Evolutionary conservation across 148 eudicot species (phyloP), one percentile per base, ranked within the genome.

Genomic region (Amaranthus cruentus): DNA sequence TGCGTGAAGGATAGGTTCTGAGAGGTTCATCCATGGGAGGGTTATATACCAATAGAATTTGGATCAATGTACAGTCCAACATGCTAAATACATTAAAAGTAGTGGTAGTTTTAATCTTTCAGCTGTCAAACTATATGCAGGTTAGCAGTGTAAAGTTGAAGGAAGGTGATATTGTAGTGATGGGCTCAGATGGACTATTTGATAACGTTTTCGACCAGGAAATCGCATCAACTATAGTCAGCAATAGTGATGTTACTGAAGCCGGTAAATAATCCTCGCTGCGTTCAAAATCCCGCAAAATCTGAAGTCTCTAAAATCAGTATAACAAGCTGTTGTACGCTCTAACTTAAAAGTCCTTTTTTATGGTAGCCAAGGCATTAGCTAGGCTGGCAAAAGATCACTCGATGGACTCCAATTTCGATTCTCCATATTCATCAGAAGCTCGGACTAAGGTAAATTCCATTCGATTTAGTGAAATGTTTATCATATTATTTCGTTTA

Each of bases 171-270:
- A 83, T 73, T 2, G 64, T 88, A 62, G 87, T 95, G 9, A 87
- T 95, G 93, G 98, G 98, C 73, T 91, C 98, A 11, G 97, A 95
- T 74, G 98, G 98, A 66, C 97, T 95, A 57, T 95, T 90, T 62
- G 98, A 95, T 79, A 95, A 95, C 82, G 85, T 90, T 75, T 91
- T 82, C 57, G 86, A 91, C 75, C 78, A 82, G 15, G 96, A 95
- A 80, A 83, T 95, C 5, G 79, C 74, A 43, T 84, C 91, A 66
- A 84, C 85, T n/a, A 72, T 95, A 13, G 73, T 81, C 57, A 71
- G 69, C 53, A 73, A 78, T 68, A 82, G 10, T 12, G 85, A 91
- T 69, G 93, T 87, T 72, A 64, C 79, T 55, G 90, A 87, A 77
- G 84, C 96, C 75, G 98, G 98, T 95, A 89, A 28, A 28, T 28